A percentile compares a stretch with the other conserved stretches of the same genome.
Conservation (phyloP, 352 stramenopile species). For the Phytophthora lateralis region DNA sequence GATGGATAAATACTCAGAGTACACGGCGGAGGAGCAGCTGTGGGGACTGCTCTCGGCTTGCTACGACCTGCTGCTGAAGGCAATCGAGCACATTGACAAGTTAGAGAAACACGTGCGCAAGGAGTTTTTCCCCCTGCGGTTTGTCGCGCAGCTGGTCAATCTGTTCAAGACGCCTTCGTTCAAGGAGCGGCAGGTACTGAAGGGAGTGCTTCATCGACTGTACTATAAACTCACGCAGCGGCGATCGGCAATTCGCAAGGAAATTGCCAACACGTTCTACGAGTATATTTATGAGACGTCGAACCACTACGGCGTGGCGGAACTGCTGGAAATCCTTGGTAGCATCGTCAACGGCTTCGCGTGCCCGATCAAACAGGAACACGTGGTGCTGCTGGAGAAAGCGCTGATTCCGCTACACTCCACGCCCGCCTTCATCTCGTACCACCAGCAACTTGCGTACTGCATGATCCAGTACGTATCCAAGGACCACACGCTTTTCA, state of each 20-base stretch:
- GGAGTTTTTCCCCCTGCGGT: slow-evolving; percentile 84
- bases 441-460: slow-evolving; percentile 89
- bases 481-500: slow-evolving; percentile 89
- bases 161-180: slow-evolving; percentile 90
- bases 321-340: slow-evolving; percentile 87
- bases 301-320: slow-evolving; percentile 88
- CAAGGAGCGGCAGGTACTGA: slow-evolving; percentile 86
- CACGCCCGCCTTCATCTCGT: slow-evolving; percentile 85
- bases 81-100: slow-evolving; percentile 90
- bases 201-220: slow-evolving; percentile 85
- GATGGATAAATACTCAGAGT: slow-evolving; percentile 87
- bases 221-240: slow-evolving; percentile 93
- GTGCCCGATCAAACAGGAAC: slow-evolving; percentile 89
- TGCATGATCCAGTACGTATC: slow-evolving; percentile 92
- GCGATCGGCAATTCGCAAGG: slow-evolving; percentile 84
- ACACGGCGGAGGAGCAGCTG: slow-evolving; percentile 81
- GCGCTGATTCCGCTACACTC: slow-evolving; percentile 87
- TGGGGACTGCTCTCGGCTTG: slow-evolving; percentile 82
- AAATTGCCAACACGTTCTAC: slow-evolving; percentile 90
- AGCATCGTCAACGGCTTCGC: slow-evolving; percentile 92
- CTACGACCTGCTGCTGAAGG: slow-evolving; percentile 84
- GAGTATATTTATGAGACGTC: slow-evolving; percentile 93
- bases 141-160: slow-evolving; percentile 81
- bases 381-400: slow-evolving; percentile 85
- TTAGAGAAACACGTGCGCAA: slow-evolving; percentile 88